Evolutionary conservation across 2,329 filamentous ascomycete species (phyloP).

Genomic region (Botrytis hyacinthi): DNA sequence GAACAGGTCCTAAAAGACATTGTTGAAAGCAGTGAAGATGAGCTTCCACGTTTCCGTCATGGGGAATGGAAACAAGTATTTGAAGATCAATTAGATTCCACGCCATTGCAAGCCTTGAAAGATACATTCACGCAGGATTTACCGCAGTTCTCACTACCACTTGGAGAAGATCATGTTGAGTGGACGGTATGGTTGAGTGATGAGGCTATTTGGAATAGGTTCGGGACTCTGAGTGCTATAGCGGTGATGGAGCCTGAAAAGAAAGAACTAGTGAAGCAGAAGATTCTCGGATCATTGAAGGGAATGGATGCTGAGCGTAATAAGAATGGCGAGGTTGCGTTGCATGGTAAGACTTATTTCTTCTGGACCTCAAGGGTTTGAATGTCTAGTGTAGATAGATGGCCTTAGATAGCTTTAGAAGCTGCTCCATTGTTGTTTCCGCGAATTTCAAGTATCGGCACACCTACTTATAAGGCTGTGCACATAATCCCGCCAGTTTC

Average conservation of each 20-base stretch:
- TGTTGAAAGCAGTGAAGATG: constrained; percentile 55
- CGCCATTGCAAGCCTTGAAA: constrained; percentile 51
- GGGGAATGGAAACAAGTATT: constrained; percentile 64
- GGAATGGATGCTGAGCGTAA: constrained; percentile 56
- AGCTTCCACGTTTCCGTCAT: constrained; percentile 64
- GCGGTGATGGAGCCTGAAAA: constrained; percentile 53
- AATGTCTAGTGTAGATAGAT: constrained; percentile 5
- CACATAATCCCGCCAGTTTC: not conserved
- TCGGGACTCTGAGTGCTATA: constrained; percentile 67
- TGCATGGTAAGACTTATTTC: constrained; percentile 63
- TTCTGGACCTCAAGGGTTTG: constrained; percentile 56
- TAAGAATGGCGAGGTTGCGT: constrained; percentile 57
- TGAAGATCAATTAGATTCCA: constrained; percentile 54
- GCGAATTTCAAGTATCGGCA: constrained; percentile 41
- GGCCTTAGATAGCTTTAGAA: constrained; percentile 3
- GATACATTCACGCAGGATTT: constrained; percentile 43
- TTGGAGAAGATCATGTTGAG: constrained; percentile 54
- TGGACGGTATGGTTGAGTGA: constrained; percentile 59
- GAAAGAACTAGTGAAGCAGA: constrained; percentile 48
- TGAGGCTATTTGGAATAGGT: constrained; percentile 62
- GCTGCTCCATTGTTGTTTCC: not conserved
- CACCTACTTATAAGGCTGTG: not conserved
- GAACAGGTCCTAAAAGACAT: constrained; percentile 61
- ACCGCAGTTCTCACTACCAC: constrained; percentile 57
- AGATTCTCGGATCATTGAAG: constrained; percentile 54